Conservation (phyloP, 805 yeast species). For the Maudiozyma turicensis region DNA sequence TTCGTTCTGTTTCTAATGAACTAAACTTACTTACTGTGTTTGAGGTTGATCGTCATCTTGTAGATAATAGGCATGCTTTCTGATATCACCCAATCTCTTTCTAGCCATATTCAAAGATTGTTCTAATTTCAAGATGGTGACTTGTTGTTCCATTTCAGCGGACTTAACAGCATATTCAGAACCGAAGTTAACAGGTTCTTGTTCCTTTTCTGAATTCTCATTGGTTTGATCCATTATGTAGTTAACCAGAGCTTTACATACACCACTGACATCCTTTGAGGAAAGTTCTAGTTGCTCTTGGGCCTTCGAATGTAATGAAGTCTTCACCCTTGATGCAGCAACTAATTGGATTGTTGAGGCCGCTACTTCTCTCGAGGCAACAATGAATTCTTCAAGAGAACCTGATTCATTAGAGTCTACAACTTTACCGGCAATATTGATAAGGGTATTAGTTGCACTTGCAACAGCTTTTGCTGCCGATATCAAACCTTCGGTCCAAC, state of each 20-base stretch:
- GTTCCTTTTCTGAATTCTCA: conserved; percentile 28
- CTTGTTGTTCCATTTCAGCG: conserved; percentile 87
- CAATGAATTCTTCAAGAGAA: conserved; percentile 74
- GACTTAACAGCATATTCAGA: conserved; percentile 76
- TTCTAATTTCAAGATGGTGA: conserved; percentile 75
- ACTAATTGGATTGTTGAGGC: conserved; percentile 89
- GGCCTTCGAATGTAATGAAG: conserved; percentile 62
- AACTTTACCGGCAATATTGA: conserved; percentile 81
- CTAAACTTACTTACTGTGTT: not conserved
- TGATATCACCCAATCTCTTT: conserved; percentile 73
- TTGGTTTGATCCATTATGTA: conserved; percentile 54
- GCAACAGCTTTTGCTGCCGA: conserved; percentile 87
- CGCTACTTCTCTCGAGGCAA: conserved; percentile 85
- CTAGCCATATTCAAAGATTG: conserved; percentile 62
- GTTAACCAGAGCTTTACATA: conserved; percentile 62
- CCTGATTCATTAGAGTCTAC: conserved; percentile 36
- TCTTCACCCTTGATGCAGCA: conserved; percentile 83
- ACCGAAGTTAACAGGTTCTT: conserved; percentile 47
- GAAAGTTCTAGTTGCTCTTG: conserved; percentile 67
- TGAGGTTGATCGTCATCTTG: conserved; percentile 26
- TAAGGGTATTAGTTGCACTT: conserved; percentile 68
- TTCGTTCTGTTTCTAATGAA: not conserved
- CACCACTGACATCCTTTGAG: conserved; percentile 58
- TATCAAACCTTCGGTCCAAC: conserved; percentile 90
- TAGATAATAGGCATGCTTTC: conserved; percentile 56